A percentile compares a stretch with the other conserved stretches of the same genome.
These are phyloP conservation scores for Periconia macrospinosa DNA, from an alignment of 2,329 filamentous ascomycete species.

Conservation along the genomic window DNA sequence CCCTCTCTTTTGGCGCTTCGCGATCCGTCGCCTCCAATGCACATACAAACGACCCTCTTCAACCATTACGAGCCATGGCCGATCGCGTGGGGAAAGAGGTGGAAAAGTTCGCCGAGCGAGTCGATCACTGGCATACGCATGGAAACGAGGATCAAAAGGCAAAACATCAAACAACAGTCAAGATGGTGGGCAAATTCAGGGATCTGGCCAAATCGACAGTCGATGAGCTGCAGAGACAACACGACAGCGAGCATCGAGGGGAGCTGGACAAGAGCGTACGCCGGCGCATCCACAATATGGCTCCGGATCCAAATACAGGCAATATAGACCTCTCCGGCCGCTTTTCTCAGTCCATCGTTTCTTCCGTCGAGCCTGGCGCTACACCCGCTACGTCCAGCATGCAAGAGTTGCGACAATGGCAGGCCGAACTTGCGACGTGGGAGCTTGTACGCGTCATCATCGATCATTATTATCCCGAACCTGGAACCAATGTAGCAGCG, in stretches of 20 bases:
- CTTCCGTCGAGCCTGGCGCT: conserved; percentile 17
- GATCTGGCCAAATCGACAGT: conserved; percentile 57
- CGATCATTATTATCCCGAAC: conserved; percentile 61
- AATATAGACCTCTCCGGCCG: conserved; percentile 17
- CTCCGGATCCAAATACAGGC: conserved; percentile 16
- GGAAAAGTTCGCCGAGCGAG: conserved; percentile 78
- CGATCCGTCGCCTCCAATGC: conserved; percentile 13
- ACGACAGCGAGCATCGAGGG: conserved; percentile 42
- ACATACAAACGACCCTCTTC: conserved; percentile 50
- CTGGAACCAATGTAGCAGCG: conserved; percentile 32
- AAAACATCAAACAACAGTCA: conserved; percentile 55
- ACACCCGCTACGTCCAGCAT: conserved; percentile 40
- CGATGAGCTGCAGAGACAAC: conserved; percentile 47
- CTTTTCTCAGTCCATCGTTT: conserved; percentile 18
- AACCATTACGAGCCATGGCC: conserved; percentile 65
- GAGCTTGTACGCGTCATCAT: conserved; percentile 77
- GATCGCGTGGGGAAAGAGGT: conserved; percentile 78
- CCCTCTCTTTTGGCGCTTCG: conserved; percentile 15
- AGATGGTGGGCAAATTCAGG: conserved; percentile 45
- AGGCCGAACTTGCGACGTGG: conserved; percentile 89
- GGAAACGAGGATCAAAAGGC: conserved; percentile 41
- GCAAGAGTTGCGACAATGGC: conserved; percentile 64
- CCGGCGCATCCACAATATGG: conserved; percentile 36
- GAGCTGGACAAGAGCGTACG: conserved; percentile 34
- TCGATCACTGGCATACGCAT: conserved; percentile 68